A percentile compares a stretch with the other conserved stretches of the same genome.
Evolutionary conservation across 164 flowering plant species (phyloP).

Genomic region (Santalum album): DNA sequence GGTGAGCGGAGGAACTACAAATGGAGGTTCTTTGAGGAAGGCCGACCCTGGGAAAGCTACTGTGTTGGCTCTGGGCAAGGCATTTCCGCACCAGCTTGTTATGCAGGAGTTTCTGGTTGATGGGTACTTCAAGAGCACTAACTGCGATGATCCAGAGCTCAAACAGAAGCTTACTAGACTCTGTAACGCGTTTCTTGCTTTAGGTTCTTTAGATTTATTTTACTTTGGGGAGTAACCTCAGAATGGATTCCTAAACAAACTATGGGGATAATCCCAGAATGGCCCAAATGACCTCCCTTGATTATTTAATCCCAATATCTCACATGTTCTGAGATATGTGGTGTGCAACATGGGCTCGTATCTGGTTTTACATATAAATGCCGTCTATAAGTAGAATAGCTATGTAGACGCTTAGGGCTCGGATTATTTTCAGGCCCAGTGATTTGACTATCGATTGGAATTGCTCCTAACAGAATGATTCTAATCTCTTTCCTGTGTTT

Average conservation of each 20-base stretch:
- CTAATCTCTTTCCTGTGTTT: not conserved
- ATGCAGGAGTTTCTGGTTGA: slow-evolving; percentile 93
- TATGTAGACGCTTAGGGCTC: too few relatives aligned
- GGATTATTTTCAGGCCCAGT: not conserved
- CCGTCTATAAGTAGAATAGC: too few relatives aligned
- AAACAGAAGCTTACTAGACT: slow-evolving; percentile 80
- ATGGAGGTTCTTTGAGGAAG: slow-evolving; percentile 18
- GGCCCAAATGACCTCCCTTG: too few relatives aligned
- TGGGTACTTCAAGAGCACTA: slow-evolving; percentile 86
- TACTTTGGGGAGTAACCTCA: too few relatives aligned
- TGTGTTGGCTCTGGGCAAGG: slow-evolving; percentile 85
- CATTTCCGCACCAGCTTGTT: slow-evolving; percentile 90
- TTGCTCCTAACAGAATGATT: not conserved
- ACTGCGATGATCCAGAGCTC: slow-evolving; percentile 84
- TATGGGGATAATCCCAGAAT: too few relatives aligned
- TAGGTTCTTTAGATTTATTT: not conserved
- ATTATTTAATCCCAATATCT: too few relatives aligned
- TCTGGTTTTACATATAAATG: too few relatives aligned
- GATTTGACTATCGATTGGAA: too few relatives aligned
- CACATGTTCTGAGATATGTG: too few relatives aligned
- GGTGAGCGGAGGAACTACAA: slow-evolving; percentile 23
- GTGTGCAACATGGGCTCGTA: too few relatives aligned
- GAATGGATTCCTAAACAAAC: too few relatives aligned
- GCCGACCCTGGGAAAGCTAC: slow-evolving; percentile 63
- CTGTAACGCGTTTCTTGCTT: slow-evolving; percentile 29